Base-by-base conservation (phyloP, 2,329 filamentous ascomycete species). In the Mollisiaceae sp. region DNA sequence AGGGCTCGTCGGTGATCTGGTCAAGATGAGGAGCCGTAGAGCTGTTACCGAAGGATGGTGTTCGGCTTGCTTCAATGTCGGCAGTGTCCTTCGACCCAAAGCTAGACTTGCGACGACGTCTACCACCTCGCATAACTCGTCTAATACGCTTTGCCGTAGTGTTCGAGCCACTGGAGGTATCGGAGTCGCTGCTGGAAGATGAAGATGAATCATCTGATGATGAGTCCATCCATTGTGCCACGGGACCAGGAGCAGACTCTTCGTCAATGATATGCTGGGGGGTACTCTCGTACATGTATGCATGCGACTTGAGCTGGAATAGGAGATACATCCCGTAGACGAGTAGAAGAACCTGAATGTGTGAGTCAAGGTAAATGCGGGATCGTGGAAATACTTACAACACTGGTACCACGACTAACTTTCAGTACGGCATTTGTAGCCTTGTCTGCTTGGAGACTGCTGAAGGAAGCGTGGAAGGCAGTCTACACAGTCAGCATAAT, bases 261-360 rank as follows among this genome's bases (percentile, higher is more conserved):
- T 95, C 93, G 71, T 97, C 94, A 69, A 97, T 95, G 66, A 96
- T 91, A 72, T 94, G 90, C 79, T 97, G 93, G 11, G 94, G 94
- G 5, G 92, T 97, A 70, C 93, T 95, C 78, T 93, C 91, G 72
- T 97, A 97, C 82, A 97, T 89, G 79, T 96, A 97, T 9, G 92
- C 86, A 76, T 97, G 93, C 1, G 93, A 95, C 79, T 96, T 96
- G 67, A 97, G 86, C 80, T 97, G 93, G 79, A 97, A 97, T 22
- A 97, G 75, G 39, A 97, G 85, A 75, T 97, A 97, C 20, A 97
- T 80, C 55, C 89, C 79, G 76, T 97, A 97, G 12, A 97, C 90
- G 39, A 97, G 76, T 1, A 97, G 83, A 9, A 97, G 81, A 60
- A 96, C 83, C 87, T 89, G 57, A 2, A 52, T 41, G 15, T 43